phyloP scores from a whole-genome alignment of 345 rosid species.

The Hibiscus mutabilis region DNA sequence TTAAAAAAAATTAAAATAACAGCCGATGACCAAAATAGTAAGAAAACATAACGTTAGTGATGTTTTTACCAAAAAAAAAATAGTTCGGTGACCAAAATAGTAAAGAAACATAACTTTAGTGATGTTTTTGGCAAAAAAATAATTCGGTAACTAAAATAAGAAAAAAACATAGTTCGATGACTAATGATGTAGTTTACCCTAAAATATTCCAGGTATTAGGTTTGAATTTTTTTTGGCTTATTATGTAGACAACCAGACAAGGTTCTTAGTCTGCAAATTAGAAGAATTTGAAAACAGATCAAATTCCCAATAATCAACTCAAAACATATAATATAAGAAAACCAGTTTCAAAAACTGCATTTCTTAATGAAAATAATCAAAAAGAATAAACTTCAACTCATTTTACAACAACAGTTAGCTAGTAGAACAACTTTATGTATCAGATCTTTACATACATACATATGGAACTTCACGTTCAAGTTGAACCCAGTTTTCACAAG shows the following conservation, averaged over 20 bases:
- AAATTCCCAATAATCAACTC: background rate
- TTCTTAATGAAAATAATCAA: background rate
- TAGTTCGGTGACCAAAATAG: too few relatives aligned
- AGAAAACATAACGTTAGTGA: too few relatives aligned
- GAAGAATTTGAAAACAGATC: conserved; percentile 7
- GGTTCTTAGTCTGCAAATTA: background rate
- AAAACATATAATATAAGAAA: background rate
- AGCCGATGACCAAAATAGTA: too few relatives aligned
- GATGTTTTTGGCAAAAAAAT: too few relatives aligned
- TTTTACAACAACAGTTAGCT: background rate
- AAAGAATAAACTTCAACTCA: background rate
- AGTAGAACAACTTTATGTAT: background rate
- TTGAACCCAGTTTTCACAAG: background rate
- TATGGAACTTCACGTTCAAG: background rate
- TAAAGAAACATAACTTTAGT: too few relatives aligned
- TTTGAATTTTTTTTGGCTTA: background rate
- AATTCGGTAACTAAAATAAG: too few relatives aligned
- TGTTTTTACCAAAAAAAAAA: too few relatives aligned
- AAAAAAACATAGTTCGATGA: too few relatives aligned
- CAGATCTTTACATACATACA: conserved; percentile 8
- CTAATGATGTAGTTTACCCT: too few relatives aligned
- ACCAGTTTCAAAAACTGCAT: conserved; percentile 7
- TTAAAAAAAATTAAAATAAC: too few relatives aligned
- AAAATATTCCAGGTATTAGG: background rate
- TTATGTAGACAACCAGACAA: conserved; percentile 13